These are phyloP conservation scores for Aspergillus panamensis DNA, from an alignment of 495 filamentous ascomycete species.

Conservation along the genomic window DNA sequence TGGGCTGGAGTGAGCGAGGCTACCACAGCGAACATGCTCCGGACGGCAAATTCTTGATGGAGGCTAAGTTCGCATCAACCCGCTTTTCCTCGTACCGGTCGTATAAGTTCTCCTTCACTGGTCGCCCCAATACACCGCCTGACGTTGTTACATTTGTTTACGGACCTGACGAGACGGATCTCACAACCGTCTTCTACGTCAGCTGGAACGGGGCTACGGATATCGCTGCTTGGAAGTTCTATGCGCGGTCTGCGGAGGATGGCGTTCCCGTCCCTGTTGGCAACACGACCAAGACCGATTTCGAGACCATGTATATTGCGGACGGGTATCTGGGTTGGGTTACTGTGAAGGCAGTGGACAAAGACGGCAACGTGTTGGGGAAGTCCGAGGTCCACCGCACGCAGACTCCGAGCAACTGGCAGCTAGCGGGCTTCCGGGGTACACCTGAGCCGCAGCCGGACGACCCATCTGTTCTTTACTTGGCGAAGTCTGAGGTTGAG, in stretches of 20 bases:
- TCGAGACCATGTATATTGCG: slow-evolving; percentile 45
- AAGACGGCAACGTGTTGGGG: slow-evolving; percentile 30
- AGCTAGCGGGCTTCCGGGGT: slow-evolving; percentile 33
- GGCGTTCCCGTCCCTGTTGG: slow-evolving; percentile 32
- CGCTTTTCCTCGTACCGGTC: slow-evolving; percentile 43
- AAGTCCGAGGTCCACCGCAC: slow-evolving; percentile 31
- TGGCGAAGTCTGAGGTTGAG: slow-evolving; percentile 18
- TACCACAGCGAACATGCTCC: slow-evolving; percentile 54
- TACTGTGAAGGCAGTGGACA: slow-evolving; percentile 37
- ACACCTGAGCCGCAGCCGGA: slow-evolving; percentile 26
- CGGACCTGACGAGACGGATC: slow-evolving; percentile 31
- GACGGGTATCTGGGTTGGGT: slow-evolving; percentile 42
- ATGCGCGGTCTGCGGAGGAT: slow-evolving; percentile 27
- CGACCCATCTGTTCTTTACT: slow-evolving; percentile 31
- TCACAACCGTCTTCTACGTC: slow-evolving; percentile 40
- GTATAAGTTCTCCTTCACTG: slow-evolving; percentile 40
- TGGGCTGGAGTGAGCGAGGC: slow-evolving; percentile 57
- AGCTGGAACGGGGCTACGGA: slow-evolving; percentile 52
- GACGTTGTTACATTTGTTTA: slow-evolving; percentile 37
- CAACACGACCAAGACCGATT: slow-evolving; percentile 36
- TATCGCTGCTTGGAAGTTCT: slow-evolving; percentile 41
- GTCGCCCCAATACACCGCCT: slow-evolving; percentile 33
- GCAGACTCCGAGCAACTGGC: slow-evolving; percentile 33
- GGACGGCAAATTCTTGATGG: slow-evolving; percentile 51
- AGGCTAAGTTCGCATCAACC: slow-evolving; percentile 33